Evolutionary conservation across 495 filamentous ascomycete genomes (phyloP).

Genomic region (Hamigera avellanea): DNA sequence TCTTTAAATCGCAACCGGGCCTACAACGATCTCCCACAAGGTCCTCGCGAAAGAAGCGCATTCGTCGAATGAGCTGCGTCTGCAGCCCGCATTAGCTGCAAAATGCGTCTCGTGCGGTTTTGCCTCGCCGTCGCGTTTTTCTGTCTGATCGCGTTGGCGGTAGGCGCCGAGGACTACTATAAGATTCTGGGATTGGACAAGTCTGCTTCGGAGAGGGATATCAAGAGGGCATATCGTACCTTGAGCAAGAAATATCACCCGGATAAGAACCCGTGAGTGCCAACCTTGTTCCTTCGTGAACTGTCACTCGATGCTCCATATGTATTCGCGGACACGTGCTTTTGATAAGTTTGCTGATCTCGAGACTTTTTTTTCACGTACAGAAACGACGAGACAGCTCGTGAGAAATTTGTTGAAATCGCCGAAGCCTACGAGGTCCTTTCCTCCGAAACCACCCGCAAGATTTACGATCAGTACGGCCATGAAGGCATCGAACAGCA

Average conservation of each 20-base stretch:
- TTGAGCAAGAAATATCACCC: constrained; percentile 95
- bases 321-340: no score
- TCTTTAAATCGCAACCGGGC: no score
- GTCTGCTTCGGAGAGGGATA: constrained; percentile 73
- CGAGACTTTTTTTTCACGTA: no score
- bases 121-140: constrained; percentile 17
- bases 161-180: constrained; percentile 79
- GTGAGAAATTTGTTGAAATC: constrained; percentile 89
- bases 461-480: constrained; percentile 93
- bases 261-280: constrained; percentile 91
- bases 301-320: no score
- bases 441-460: constrained; percentile 65
- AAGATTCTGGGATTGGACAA: constrained; percentile 79
- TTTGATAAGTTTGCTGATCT: no score
- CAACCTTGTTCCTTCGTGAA: constrained; percentile 2
- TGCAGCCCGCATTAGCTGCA: no score
- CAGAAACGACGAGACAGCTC: constrained; percentile 65
- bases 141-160: constrained; percentile 35
- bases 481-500: constrained; percentile 84
- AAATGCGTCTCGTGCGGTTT: constrained; percentile 14
- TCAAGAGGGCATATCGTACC: constrained; percentile 90
- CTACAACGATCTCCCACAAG: no score
- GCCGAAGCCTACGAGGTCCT: constrained; percentile 96
- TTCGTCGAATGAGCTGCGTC: no score
- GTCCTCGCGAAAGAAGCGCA: neutral